Evolutionary conservation across 2,329 filamentous ascomycete species (phyloP).

Genomic region (Aspergillus bombycis): DNA sequence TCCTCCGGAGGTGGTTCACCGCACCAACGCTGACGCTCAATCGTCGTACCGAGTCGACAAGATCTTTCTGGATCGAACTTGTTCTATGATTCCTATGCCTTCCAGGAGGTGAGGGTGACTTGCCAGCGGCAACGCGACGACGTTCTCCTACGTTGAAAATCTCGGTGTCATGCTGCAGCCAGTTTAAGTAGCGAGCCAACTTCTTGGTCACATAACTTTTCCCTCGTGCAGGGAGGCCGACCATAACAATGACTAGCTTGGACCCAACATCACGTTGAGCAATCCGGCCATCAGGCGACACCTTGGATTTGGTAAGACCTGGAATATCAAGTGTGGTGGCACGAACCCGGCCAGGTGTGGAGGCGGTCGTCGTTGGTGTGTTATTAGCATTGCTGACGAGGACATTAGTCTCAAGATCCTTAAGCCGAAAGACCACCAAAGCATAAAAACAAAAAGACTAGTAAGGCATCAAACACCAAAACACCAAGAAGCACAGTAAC

Average conservation of each 20-base stretch:
- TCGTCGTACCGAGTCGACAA: slow-evolving; percentile 48
- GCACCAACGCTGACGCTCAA: slow-evolving; percentile 44
- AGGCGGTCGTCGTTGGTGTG: slow-evolving; percentile 25
- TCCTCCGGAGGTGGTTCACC: slow-evolving; percentile 22
- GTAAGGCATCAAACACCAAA: slow-evolving; percentile 9
- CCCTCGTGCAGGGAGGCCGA: slow-evolving; percentile 88
- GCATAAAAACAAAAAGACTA: neutral
- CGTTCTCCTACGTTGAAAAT: slow-evolving; percentile 98
- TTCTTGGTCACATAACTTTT: slow-evolving; percentile 99
- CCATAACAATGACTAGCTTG: slow-evolving; percentile 98
- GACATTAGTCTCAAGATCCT: neutral
- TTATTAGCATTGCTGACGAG: slow-evolving; percentile 20
- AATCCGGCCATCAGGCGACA: slow-evolving; percentile 94
- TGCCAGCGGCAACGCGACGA: slow-evolving; percentile 73
- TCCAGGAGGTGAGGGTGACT: slow-evolving; percentile 38
- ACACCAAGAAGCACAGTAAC: slow-evolving; percentile 2
- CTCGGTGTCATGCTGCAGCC: slow-evolving; percentile 92
- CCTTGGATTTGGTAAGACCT: slow-evolving; percentile 90
- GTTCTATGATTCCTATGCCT: slow-evolving; percentile 22
- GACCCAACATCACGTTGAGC: slow-evolving; percentile 91
- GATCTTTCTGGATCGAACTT: slow-evolving; percentile 42
- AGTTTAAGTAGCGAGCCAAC: slow-evolving; percentile 89
- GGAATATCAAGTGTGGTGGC: slow-evolving; percentile 97
- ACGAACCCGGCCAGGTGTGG: slow-evolving; percentile 78
- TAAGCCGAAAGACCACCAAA: neutral